A percentile compares a stretch with the other conserved stretches of the same genome.
These are phyloP conservation scores for Solanum sejunctum DNA, from an alignment of 257 asterid species.

Conservation along the genomic window DNA sequence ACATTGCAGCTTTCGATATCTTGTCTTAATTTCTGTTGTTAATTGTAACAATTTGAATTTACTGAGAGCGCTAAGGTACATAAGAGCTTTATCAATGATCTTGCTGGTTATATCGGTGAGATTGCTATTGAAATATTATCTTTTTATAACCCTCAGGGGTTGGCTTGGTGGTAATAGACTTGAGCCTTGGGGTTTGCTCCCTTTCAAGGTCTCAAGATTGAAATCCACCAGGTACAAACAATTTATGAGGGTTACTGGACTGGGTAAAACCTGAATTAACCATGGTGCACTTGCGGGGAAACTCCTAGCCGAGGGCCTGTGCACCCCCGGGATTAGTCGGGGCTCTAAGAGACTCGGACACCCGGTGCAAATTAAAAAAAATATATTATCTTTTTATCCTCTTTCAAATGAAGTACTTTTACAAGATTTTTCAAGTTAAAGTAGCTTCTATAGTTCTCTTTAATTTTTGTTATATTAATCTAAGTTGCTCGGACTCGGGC, in stretches of 20 bases:
- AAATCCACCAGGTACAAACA: no score
- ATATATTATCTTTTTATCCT: neutral
- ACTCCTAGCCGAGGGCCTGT: no score
- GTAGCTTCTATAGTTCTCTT: neutral
- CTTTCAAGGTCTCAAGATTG: no score
- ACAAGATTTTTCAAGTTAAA: neutral
- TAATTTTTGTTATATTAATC: neutral
- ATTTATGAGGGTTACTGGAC: no score
- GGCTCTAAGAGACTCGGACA: no score
- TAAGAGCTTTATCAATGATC: neutral
- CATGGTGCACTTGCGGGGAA: no score
- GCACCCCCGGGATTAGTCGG: no score
- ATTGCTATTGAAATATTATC: neutral
- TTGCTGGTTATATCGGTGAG: neutral
- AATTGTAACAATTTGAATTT: neutral
- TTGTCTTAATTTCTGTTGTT: neutral
- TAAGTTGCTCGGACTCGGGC: no score
- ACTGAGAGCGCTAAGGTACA: neutral
- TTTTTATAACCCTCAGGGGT: neutral
- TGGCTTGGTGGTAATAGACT: no score
- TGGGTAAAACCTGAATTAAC: no score
- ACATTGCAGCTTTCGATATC: neutral
- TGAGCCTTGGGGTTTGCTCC: no score
- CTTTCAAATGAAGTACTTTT: neutral
- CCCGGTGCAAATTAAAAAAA: no score